Evolutionary conservation across 192 early-diverging fungal species (phyloP).

Genomic region (Neocallimastix lanati): DNA sequence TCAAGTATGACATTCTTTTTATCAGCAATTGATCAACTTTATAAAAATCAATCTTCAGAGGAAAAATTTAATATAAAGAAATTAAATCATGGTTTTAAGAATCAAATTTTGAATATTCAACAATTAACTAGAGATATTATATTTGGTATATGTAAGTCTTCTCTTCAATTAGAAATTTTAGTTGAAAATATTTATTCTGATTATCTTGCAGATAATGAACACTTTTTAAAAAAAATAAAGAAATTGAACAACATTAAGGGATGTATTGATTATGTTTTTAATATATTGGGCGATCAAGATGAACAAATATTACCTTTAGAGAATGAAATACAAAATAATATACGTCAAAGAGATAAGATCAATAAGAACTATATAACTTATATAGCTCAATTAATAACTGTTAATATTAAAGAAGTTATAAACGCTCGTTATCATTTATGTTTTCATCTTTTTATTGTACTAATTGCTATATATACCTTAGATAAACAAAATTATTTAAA

Average conservation of each 20-base stretch:
- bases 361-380: not conserved
- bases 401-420: not conserved
- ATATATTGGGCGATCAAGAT: not conserved
- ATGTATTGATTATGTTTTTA: not conserved
- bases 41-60: not conserved
- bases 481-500: not conserved
- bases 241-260: not conserved
- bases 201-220: not conserved
- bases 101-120: not conserved
- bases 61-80: not conserved
- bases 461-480: not conserved
- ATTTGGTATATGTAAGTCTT: not conserved
- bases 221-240: not conserved
- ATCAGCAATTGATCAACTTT: not conserved
- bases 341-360: not conserved
- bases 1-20: not conserved
- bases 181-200: not conserved
- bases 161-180: not conserved
- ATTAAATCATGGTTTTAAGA: not conserved
- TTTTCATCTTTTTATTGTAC: not conserved
- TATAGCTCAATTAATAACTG: not conserved
- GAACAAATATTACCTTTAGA: not conserved
- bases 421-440: not conserved
- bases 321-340: not conserved
- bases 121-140: not conserved